Conservation (phyloP, 352 stramenopile genomes). For the Blastocystis sp. region DNA sequence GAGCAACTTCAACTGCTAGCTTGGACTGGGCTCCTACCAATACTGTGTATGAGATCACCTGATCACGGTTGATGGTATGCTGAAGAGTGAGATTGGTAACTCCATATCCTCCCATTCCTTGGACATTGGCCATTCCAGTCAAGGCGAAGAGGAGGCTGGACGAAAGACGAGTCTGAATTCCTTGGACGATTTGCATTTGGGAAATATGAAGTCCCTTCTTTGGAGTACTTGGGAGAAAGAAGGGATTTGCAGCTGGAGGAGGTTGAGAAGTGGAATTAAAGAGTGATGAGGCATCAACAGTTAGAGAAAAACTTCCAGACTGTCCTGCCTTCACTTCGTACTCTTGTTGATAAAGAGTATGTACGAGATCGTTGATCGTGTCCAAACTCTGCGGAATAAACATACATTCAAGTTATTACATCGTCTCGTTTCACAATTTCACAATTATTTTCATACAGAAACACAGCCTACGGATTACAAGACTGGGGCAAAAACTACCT, state of each 20-base stretch:
- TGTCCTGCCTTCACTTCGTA: constrained; percentile 23
- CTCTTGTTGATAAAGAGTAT: constrained; percentile 33
- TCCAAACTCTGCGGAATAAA: constrained; percentile 52
- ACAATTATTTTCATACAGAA: constrained; percentile 15
- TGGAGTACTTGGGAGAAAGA: not conserved
- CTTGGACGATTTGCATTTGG: not conserved
- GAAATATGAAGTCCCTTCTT: not conserved
- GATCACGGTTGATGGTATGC: not conserved
- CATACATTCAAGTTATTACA: not conserved
- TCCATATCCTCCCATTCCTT: not conserved
- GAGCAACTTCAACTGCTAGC: not conserved
- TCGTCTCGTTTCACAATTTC: constrained; percentile 47
- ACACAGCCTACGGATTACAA: constrained; percentile 8
- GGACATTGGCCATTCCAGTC: not conserved
- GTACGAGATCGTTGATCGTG: constrained; percentile 29
- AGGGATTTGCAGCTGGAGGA: not conserved
- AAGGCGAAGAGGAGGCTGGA: not conserved
- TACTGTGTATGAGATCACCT: not conserved
- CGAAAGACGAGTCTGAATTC: not conserved
- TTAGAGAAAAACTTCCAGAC: not conserved
- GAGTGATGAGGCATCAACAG: not conserved
- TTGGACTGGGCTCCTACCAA: not conserved
- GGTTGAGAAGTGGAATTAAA: not conserved
- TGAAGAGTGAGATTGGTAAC: not conserved
- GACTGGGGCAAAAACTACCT: not conserved